Conservation (phyloP, 192 early-diverging fungal species). For the Backusella macrospora region DNA sequence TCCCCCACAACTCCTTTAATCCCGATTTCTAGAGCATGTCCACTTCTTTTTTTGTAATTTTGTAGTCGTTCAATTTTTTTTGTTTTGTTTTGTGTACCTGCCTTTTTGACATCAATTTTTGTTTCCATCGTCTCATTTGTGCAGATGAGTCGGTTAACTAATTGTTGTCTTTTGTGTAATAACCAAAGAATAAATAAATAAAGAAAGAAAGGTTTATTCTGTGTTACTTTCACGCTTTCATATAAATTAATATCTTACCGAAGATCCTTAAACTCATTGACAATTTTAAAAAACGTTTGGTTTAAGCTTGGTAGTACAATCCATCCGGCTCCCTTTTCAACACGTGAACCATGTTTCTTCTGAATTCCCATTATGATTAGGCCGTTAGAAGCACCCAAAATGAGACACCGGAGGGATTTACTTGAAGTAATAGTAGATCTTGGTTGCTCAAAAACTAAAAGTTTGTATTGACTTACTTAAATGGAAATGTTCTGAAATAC, state of each 20-base stretch:
- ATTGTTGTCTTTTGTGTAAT: not conserved
- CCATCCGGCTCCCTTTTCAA: not conserved
- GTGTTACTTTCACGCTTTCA: not conserved
- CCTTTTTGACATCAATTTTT: not conserved
- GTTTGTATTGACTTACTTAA: not conserved
- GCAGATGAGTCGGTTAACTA: not conserved
- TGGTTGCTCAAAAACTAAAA: not conserved
- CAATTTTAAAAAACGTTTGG: not conserved
- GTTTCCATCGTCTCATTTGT: not conserved
- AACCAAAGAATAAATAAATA: not conserved
- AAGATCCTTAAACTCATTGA: not conserved
- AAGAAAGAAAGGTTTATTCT: not conserved
- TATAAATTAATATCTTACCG: not conserved
- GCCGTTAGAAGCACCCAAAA: not conserved
- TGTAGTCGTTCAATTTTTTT: not conserved
- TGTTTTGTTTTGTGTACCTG: not conserved
- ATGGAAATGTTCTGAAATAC: not conserved
- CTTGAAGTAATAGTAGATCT: not conserved
- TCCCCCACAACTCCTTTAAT: conserved; percentile 3
- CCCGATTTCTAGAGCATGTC: not conserved
- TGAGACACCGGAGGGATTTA: not conserved
- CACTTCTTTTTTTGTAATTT: conserved; percentile 1
- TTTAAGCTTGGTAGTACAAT: conserved; percentile 9
- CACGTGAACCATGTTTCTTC: conserved; percentile 3
- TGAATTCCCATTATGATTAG: conserved; percentile 3